A percentile compares a stretch with the other conserved stretches of the same genome.
These are phyloP conservation scores for Physocladia obscura DNA, from an alignment of 192 early-diverging fungal genomes.

Conservation along the genomic window DNA sequence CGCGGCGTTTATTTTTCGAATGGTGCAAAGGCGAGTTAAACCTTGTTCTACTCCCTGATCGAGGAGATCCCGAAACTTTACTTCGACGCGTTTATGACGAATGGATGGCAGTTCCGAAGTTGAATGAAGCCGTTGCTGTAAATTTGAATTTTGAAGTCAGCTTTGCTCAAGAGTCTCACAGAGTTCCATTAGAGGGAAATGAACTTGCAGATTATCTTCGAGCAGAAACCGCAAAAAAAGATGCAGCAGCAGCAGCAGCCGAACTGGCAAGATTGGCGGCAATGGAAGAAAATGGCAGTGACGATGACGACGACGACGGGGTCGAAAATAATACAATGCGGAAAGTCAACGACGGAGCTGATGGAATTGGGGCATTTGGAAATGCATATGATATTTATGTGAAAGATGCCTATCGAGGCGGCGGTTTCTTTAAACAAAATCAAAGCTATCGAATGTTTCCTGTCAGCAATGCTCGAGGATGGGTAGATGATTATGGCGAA, in stretches of 20 bases:
- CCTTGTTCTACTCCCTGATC: slow-evolving; percentile 75
- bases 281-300: slow-evolving; percentile 73
- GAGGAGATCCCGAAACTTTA: slow-evolving; percentile 69
- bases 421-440: slow-evolving; percentile 81
- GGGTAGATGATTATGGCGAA: slow-evolving; percentile 92
- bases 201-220: slow-evolving; percentile 74
- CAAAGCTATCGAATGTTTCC: slow-evolving; percentile 81
- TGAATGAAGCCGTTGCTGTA: slow-evolving; percentile 14
- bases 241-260: slow-evolving; percentile 48
- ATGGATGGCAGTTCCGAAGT: slow-evolving; percentile 47
- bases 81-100: slow-evolving; percentile 65
- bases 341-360: not conserved
- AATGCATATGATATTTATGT: slow-evolving; percentile 81
- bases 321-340: slow-evolving; percentile 43
- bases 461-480: slow-evolving; percentile 73
- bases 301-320: slow-evolving; percentile 56
- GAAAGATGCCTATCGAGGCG: slow-evolving; percentile 69
- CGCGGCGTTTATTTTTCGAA: slow-evolving; percentile 73
- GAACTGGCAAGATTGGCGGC: slow-evolving; percentile 59
- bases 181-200: slow-evolving; percentile 80
- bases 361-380: slow-evolving; percentile 37
- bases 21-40: slow-evolving; percentile 62
- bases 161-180: slow-evolving; percentile 28
- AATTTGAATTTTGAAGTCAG: slow-evolving; percentile 33
- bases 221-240: slow-evolving; percentile 66